Percentiles rank a stretch among this genome's conserved stretches.
Evolutionary conservation across 1,284 basidiomycete species (phyloP).

Genomic region (Ceratorhiza oryzae-sativae): DNA sequence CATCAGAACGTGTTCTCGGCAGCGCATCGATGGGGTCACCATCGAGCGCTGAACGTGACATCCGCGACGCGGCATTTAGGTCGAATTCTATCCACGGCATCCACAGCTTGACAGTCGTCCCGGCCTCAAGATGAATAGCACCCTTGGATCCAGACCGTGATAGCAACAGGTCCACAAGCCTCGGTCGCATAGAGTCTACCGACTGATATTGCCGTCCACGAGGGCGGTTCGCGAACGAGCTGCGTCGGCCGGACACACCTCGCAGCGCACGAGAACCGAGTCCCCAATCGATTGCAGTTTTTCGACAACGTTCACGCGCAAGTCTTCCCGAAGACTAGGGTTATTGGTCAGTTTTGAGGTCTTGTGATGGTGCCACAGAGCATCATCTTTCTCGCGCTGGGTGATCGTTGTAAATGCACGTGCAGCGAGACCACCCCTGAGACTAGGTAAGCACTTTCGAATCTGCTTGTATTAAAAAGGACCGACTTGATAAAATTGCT

Average conservation of each 20-base stretch:
- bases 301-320: constrained; percentile 23
- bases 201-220: neutral
- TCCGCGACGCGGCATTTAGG: constrained; percentile 2
- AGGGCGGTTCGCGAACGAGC: neutral
- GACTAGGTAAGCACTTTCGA: constrained; percentile 6
- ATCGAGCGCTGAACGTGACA: constrained; percentile 4
- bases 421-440: constrained; percentile 34
- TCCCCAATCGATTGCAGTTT: constrained; percentile 5
- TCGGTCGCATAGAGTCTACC: neutral
- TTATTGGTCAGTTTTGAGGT: constrained; percentile 31
- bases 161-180: constrained; percentile 10
- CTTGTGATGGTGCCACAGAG: constrained; percentile 33
- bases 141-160: constrained; percentile 15
- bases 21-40: constrained; percentile 10
- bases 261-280: constrained; percentile 19
- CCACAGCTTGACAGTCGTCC: constrained; percentile 21
- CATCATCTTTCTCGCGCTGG: constrained; percentile 31
- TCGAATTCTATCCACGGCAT: constrained; percentile 33
- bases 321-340: constrained; percentile 7
- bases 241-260: neutral
- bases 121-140: constrained; percentile 2
- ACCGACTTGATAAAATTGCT: constrained; percentile 37
- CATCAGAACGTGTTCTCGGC: neutral
- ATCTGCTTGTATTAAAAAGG: neutral
- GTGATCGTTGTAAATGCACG: constrained; percentile 26